Evolutionary conservation across 805 yeast species (phyloP).

Genomic region (Candida incommunis): DNA sequence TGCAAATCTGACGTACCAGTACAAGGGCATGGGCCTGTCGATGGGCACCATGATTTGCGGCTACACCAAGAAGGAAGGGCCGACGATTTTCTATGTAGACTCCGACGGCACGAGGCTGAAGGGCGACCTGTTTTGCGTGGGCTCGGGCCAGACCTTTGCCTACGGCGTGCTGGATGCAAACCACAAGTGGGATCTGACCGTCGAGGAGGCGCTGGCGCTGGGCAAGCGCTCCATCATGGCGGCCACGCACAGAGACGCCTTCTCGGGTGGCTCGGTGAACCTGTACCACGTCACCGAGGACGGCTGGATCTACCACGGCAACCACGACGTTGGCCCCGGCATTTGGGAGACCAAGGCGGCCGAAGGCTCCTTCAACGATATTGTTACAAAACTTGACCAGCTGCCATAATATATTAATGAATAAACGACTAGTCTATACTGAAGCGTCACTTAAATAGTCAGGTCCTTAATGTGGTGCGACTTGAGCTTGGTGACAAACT

Average conservation of each 20-base stretch:
- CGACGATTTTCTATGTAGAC: constrained; percentile 90
- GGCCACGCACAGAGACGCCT: constrained; percentile 97
- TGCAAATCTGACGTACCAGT: constrained; percentile 77
- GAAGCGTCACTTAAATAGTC: not conserved
- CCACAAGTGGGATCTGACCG: constrained; percentile 79
- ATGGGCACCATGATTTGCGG: constrained; percentile 99
- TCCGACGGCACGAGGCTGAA: constrained; percentile 92
- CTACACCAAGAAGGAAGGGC: constrained; percentile 87
- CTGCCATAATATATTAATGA: not conserved
- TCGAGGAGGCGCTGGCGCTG: constrained; percentile 84
- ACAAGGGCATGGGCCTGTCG: constrained; percentile 95
- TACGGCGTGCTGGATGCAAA: constrained; percentile 94
- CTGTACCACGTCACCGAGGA: constrained; percentile 82
- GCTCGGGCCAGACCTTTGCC: constrained; percentile 98
- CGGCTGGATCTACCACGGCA: constrained; percentile 96
- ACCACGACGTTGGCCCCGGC: constrained; percentile 77
- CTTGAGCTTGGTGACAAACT: constrained; percentile 21
- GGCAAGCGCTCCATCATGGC: constrained; percentile 95
- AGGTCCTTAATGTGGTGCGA: constrained; percentile 19
- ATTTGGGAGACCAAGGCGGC: constrained; percentile 84
- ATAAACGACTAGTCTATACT: not conserved
- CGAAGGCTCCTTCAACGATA: constrained; percentile 84
- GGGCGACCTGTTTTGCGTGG: constrained; percentile 93
- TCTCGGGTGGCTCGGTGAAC: constrained; percentile 92
- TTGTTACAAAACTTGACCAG: constrained; percentile 28